phyloP scores from a whole-genome alignment of 257 asterid genomes.

The Salvia miltiorrhiza region DNA sequence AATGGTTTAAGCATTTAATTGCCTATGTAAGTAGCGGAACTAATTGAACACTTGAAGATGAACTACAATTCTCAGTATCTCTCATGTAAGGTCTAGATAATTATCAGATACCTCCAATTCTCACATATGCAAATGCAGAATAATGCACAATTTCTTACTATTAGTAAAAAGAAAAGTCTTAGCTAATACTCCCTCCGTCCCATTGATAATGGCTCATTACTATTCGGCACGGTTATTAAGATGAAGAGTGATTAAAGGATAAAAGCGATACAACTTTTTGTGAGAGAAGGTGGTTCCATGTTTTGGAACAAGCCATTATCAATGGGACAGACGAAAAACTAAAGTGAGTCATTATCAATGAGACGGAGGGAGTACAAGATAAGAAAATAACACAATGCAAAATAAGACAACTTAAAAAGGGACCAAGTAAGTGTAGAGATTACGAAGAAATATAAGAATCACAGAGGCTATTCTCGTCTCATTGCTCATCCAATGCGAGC shows the following conservation, averaged over 20 bases:
- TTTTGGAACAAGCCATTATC: no score
- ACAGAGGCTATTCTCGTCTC: neutral
- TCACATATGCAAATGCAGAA: neutral
- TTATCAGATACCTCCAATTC: neutral
- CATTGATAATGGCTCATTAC: no score
- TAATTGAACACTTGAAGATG: neutral
- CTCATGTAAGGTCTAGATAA: neutral
- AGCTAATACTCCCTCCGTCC: no score
- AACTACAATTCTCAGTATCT: neutral
- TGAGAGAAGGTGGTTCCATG: no score
- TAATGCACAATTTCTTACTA: neutral
- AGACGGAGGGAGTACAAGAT: no score
- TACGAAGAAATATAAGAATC: no score
- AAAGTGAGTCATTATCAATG: no score
- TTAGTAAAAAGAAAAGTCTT: neutral
- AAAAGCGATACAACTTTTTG: no score
- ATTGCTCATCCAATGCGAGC: neutral
- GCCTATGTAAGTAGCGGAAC: neutral
- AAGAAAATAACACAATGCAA: neutral
- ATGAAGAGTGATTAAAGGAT: no score
- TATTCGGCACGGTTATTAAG: no score
- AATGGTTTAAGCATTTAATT: neutral
- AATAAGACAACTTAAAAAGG: neutral
- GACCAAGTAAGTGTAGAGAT: neutral
- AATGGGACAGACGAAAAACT: no score